Conservation (phyloP, 202 grass and related monocot species). For the Saccharum hybrid region DNA sequence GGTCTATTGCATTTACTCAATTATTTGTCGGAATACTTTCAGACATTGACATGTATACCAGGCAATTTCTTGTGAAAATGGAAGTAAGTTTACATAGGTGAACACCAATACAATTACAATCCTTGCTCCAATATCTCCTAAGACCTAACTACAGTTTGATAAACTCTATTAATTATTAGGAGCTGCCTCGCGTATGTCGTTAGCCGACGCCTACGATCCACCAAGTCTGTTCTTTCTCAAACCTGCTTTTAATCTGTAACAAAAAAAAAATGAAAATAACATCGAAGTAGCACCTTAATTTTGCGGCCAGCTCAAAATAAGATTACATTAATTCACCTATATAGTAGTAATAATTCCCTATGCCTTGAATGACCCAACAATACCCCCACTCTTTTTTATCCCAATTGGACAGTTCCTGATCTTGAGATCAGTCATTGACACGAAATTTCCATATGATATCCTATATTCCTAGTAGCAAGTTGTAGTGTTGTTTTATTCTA, state of each 20-base stretch:
- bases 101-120: not conserved
- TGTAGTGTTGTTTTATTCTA: too few relatives aligned
- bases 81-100: not conserved
- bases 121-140: constrained; percentile 2
- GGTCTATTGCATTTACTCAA: too few relatives aligned
- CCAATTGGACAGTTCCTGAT: too few relatives aligned
- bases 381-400: too few relatives aligned
- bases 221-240: not conserved
- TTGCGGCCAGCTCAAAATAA: not conserved
- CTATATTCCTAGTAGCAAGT: too few relatives aligned
- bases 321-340: not conserved
- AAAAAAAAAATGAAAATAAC: not conserved
- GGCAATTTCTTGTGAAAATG: not conserved
- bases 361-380: not conserved
- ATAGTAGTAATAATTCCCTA: not conserved
- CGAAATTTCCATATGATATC: too few relatives aligned
- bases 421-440: too few relatives aligned
- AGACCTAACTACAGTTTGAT: constrained; percentile 3
- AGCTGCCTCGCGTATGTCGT: constrained; percentile 16
- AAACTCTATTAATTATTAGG: constrained; percentile 1
- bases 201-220: not conserved
- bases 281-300: not conserved
- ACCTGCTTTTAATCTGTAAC: constrained; percentile 28
- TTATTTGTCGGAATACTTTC: not conserved
- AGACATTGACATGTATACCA: not conserved